Evolutionary conservation across 805 yeast genomes (phyloP).

Genomic region (Lipomyces starkeyi): DNA sequence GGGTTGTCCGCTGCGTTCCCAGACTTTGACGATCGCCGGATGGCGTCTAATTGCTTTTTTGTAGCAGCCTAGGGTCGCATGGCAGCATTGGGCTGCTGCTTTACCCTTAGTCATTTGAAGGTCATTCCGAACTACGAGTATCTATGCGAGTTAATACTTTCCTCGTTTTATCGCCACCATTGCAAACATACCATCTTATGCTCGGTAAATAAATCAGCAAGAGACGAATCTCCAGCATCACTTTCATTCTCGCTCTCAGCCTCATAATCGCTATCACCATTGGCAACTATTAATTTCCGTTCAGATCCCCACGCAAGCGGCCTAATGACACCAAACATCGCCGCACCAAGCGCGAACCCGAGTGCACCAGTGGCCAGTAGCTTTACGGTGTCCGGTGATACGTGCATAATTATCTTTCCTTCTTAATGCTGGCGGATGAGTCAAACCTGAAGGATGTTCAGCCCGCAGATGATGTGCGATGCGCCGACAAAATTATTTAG

Average conservation of each 20-base stretch:
- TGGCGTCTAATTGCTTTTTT: constrained; percentile 62
- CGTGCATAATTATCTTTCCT: constrained; percentile 4
- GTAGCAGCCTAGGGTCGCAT: constrained; percentile 93
- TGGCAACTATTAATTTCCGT: not conserved
- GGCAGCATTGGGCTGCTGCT: constrained; percentile 96
- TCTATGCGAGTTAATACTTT: constrained; percentile 48
- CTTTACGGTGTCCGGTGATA: constrained; percentile 6
- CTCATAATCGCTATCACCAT: constrained; percentile 24
- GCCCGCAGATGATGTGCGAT: too few relatives aligned
- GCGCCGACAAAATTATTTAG: too few relatives aligned
- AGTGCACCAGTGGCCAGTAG: constrained; percentile 16
- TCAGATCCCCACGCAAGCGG: not conserved
- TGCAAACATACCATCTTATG: constrained; percentile 30
- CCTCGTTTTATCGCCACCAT: not conserved
- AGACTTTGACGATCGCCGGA: constrained; percentile 67
- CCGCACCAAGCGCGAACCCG: constrained; percentile 28
- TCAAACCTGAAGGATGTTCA: too few relatives aligned
- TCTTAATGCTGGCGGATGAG: not conserved
- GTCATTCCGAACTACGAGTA: constrained; percentile 85
- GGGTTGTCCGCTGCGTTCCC: constrained; percentile 90
- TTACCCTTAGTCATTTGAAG: constrained; percentile 93
- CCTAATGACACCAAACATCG: not conserved
- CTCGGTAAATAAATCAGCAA: constrained; percentile 24
- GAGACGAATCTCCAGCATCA: constrained; percentile 10
- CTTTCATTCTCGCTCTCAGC: constrained; percentile 16